These are phyloP conservation scores for Pseudoneurospora amorphoporcata DNA, from an alignment of 495 filamentous ascomycete genomes.

Conservation along the genomic window DNA sequence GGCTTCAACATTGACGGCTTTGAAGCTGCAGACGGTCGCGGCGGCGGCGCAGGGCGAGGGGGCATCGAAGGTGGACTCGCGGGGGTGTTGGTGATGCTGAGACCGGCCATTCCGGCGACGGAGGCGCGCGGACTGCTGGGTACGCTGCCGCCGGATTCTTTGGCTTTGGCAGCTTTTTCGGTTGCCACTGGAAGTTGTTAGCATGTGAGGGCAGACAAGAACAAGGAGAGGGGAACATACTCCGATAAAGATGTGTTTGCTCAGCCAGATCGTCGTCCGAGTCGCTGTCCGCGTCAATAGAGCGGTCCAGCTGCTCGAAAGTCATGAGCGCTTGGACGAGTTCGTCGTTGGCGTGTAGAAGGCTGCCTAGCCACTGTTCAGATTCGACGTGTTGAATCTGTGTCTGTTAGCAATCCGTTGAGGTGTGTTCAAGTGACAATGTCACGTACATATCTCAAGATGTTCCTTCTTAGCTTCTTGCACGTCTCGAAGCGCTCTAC, in stretches of 20 bases:
- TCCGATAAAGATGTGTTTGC: constrained; percentile 44
- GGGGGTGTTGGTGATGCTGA: constrained; percentile 21
- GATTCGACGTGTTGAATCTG: constrained; percentile 73
- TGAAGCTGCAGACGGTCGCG: constrained; percentile 28
- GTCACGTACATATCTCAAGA: constrained; percentile 64
- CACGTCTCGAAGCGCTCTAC: constrained; percentile 73
- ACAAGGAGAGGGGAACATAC: constrained; percentile 19
- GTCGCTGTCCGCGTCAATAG: constrained; percentile 93
- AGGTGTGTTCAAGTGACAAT: neutral
- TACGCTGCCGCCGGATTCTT: constrained; percentile 26
- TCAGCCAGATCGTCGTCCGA: constrained; percentile 62
- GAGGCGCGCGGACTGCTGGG: constrained; percentile 24
- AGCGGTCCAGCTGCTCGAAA: constrained; percentile 89
- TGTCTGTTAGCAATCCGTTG: neutral
- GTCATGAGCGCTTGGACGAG: constrained; percentile 88
- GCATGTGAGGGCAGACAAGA: neutral
- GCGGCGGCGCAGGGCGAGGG: constrained; percentile 30
- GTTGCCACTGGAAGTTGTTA: constrained; percentile 34
- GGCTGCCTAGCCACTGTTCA: constrained; percentile 67
- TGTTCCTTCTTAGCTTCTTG: constrained; percentile 70
- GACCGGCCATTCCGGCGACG: constrained; percentile 25
- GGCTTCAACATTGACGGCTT: constrained; percentile 25
- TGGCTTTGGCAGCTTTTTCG: constrained; percentile 36
- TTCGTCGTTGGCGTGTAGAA: constrained; percentile 76
- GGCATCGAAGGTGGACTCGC: constrained; percentile 22